Evolutionary conservation across 441 rosid species (phyloP), one percentile per base, ranked within the genome.

Genomic region (Lepidium campestre): DNA sequence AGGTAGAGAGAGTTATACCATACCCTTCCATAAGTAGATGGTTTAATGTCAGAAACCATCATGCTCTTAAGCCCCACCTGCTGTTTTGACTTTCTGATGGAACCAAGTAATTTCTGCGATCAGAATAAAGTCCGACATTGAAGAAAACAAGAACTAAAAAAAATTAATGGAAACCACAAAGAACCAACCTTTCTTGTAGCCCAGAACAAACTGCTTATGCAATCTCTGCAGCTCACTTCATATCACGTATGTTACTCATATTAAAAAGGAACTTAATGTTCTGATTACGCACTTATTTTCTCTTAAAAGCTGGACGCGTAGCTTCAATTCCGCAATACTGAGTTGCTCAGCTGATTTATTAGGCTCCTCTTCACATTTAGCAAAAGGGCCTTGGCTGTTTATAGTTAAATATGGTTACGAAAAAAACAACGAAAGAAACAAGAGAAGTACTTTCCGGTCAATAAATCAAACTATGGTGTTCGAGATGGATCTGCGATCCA

Each of bases 121-220:
- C 49, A 35, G 58, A 71, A 75, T 39, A 15, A 62, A 60, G 54
- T 44, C 2, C 18, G 23, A 60, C 29, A 54, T 34, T 71, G 3
- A 62, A 46, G 47, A 48, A 47, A 64, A 32, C 22, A 41, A 19
- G 34, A 70, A 11, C n/a, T 1, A 56, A 57, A 25, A 68, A 65
- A 39, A 65, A 65, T 29, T 10, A 22, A 63, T n/a, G 57, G 54
- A 41, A 57, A 62, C n/a, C n/a, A 19, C 19, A 65, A 49, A 64
- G 58, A 58, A 50, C 71, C 52, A 77, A 87, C 94, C 96, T 84
- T 87, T 69, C 96, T 87, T 50, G 96, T 77, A 15, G 97, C 91
- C 96, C 97, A 92, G 70, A 92, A 90, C 98, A 70, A 92, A 85
- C 68, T 68, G 83, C 82, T 78, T 85, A 77, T 92, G 98, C 73